These are phyloP conservation scores for Kodamaea fungicola DNA, from an alignment of 1,139 yeast genomes.

Conservation along the genomic window DNA sequence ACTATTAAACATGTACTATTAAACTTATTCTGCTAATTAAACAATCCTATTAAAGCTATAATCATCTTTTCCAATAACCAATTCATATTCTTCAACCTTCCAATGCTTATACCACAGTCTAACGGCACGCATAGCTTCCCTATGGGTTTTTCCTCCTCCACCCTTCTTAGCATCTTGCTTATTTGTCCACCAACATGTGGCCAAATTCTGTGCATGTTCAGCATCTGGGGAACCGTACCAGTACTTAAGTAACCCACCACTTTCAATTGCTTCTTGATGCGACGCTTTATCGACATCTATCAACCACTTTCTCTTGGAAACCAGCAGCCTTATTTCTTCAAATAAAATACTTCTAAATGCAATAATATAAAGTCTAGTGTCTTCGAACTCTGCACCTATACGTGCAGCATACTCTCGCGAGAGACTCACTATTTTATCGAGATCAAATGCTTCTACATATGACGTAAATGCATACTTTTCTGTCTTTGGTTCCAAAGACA, in stretches of 20 bases:
- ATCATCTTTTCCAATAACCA: slow-evolving; percentile 10
- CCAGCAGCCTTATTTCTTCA: slow-evolving; percentile 20
- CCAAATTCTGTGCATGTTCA: slow-evolving; percentile 25
- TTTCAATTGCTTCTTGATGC: slow-evolving; percentile 26
- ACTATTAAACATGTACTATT: too few relatives aligned
- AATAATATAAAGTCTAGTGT: slow-evolving; percentile 22
- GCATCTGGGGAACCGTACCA: slow-evolving; percentile 32
- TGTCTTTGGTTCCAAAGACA: slow-evolving; percentile 16
- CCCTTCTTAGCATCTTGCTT: slow-evolving; percentile 23
- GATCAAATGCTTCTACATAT: slow-evolving; percentile 23
- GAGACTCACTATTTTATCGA: slow-evolving; percentile 15
- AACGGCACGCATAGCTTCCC: slow-evolving; percentile 25
- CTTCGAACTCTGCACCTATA: slow-evolving; percentile 12
- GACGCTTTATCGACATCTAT: slow-evolving; percentile 24
- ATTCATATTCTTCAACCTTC: slow-evolving; percentile 29
- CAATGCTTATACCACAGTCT: slow-evolving; percentile 28
- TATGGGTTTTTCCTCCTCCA: slow-evolving; percentile 27
- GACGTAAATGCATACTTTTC: slow-evolving; percentile 18
- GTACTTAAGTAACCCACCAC: slow-evolving; percentile 32
- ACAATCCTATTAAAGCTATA: slow-evolving; percentile 8
- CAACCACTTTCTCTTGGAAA: slow-evolving; percentile 19
- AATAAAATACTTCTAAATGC: slow-evolving; percentile 27
- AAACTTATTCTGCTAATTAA: too few relatives aligned
- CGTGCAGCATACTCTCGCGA: slow-evolving; percentile 14
- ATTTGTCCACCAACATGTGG: slow-evolving; percentile 34